Evolutionary conservation across 129 eudicot genomes (phyloP).

Genomic region (Gnaphalium uliginosum): DNA sequence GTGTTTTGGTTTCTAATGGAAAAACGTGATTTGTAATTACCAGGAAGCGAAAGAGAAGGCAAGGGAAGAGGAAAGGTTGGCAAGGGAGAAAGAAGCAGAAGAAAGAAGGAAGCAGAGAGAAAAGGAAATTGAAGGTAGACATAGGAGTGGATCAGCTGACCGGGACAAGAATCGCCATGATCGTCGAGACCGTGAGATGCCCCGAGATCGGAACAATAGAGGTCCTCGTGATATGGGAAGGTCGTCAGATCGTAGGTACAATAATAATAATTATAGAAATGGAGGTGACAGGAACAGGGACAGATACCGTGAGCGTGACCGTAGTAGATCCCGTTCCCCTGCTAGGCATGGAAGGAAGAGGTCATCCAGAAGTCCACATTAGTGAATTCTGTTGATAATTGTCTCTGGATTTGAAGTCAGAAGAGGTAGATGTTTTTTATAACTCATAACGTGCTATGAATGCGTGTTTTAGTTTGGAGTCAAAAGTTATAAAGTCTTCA

Average conservation of each 20-base stretch:
- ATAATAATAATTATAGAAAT: constrained; percentile 49
- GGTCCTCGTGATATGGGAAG: constrained; percentile 54
- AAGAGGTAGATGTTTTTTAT: constrained; percentile 67
- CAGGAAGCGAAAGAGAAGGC: constrained; percentile 96
- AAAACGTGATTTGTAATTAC: neutral
- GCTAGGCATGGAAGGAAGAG: constrained; percentile 56
- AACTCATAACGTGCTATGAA: constrained; percentile 43
- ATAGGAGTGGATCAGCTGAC: constrained; percentile 71
- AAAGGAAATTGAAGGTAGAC: constrained; percentile 58
- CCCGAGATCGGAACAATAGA: constrained; percentile 62
- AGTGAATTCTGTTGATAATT: constrained; percentile 42
- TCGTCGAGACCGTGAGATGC: constrained; percentile 51
- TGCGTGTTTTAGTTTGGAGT: constrained; percentile 43
- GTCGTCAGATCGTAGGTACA: constrained; percentile 53
- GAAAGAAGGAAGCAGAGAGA: constrained; percentile 79
- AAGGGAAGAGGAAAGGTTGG: constrained; percentile 81
- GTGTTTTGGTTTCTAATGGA: neutral
- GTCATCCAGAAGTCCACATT: constrained; percentile 65
- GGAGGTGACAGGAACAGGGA: constrained; percentile 86
- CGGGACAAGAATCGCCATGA: constrained; percentile 62
- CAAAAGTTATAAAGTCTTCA: constrained; percentile 36
- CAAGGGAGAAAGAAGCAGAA: constrained; percentile 92
- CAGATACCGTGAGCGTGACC: constrained; percentile 58
- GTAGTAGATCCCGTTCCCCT: constrained; percentile 89
- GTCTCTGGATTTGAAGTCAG: constrained; percentile 48